Base-by-base conservation (phyloP, 352 stramenopile species). In the Pythium brassicae region DNA sequence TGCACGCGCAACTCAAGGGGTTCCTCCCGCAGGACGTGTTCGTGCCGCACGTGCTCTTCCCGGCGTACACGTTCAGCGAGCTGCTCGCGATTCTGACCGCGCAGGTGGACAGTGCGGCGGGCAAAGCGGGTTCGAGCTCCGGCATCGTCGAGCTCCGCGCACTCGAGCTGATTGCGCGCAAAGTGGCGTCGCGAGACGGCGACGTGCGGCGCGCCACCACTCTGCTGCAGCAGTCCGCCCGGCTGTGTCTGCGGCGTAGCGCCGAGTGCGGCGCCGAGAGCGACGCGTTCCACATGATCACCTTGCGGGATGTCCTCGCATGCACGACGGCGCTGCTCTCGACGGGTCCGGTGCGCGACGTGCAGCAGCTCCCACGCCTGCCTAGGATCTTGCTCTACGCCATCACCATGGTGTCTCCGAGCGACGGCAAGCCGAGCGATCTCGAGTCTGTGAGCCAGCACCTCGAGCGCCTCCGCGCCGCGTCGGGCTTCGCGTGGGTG, bases 351-450 rank as follows among this genome's bases (percentile, higher is more conserved):
- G 59, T 70, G 35, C 73, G 79, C 61, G 69, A 90, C 45, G 81
- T 88, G 37, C 68, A 78, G 53, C 77, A 83, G 39, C 61, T 88
- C 1, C 77, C 80, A n/a, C 63, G 80, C 25, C 61, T 81, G 62
- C 76, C 80, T 12, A 90, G 88, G 59, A 46, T 90, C 27, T 50
- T 90, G 56, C 65, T 90, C 39, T 87, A 77, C 54, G 68, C 71
- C n/a, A 74, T 90, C 60, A 86, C 80, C 11, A 47, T 63, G 4
- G 66, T 87, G n/a, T 68, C 79, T 1, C 68, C 73, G 2, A 69
- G 73, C 34, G 71, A 68, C 48, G 50, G 27, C 37, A 64, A 59
- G 35, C 57, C 63, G 6, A 74, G 67, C 49, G 65, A 80, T 58
- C 70, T 85, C 53, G 64, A 72, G 29, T 58, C 66, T 32, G 72